phyloP scores from a whole-genome alignment of 1,284 basidiomycete species.

The Trichosporon faecale region DNA sequence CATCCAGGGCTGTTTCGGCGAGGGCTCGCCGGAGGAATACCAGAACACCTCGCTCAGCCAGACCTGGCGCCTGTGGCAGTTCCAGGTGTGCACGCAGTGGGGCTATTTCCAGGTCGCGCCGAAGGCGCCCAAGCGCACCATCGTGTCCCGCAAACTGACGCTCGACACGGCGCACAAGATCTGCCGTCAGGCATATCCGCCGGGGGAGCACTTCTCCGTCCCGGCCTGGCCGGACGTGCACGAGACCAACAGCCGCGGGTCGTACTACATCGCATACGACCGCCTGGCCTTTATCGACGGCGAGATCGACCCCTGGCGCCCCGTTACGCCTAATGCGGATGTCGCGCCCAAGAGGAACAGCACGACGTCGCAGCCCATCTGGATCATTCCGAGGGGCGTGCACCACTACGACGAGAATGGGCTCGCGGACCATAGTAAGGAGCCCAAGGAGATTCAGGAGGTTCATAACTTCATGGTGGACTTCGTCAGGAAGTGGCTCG shows the following conservation, averaged over 20 bases:
- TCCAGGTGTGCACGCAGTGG: slow-evolving; percentile 89
- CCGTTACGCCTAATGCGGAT: slow-evolving; percentile 76
- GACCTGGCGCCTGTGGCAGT: slow-evolving; percentile 81
- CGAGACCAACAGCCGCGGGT: slow-evolving; percentile 72
- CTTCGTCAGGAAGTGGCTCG: slow-evolving; percentile 80
- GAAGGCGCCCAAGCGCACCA: slow-evolving; percentile 37
- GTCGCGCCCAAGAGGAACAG: slow-evolving; percentile 68
- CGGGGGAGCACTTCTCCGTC: slow-evolving; percentile 70
- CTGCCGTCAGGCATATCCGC: slow-evolving; percentile 77
- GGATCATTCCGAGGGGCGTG: slow-evolving; percentile 81
- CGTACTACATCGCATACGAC: slow-evolving; percentile 70
- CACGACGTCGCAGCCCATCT: slow-evolving; percentile 73
- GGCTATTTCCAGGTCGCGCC: slow-evolving; percentile 68
- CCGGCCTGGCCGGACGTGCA: slow-evolving; percentile 72
- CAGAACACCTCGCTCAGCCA: slow-evolving; percentile 62
- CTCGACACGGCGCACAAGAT: slow-evolving; percentile 75
- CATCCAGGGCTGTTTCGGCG: slow-evolving; percentile 71
- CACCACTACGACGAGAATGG: slow-evolving; percentile 89
- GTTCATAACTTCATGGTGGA: slow-evolving; percentile 76
- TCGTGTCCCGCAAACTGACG: slow-evolving; percentile 60
- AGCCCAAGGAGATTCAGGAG: slow-evolving; percentile 73
- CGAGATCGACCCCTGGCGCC: slow-evolving; percentile 75
- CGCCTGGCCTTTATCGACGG: slow-evolving; percentile 70
- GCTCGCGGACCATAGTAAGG: slow-evolving; percentile 61
- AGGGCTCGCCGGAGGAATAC: slow-evolving; percentile 67